Conservation (phyloP, 169 alveolate species). For the Cyclospora cayetanensis region DNA sequence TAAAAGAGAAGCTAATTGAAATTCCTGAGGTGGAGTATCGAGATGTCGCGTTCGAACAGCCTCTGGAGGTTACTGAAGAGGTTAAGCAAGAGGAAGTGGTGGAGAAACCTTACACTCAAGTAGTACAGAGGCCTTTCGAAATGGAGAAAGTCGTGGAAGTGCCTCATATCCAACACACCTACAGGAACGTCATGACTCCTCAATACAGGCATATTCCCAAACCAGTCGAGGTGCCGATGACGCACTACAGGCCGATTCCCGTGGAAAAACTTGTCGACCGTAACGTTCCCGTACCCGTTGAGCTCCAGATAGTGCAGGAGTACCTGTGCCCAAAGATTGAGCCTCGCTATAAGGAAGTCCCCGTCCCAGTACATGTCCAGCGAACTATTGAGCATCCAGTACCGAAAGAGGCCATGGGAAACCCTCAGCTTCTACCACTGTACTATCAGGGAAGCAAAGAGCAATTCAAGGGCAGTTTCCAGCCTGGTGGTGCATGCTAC, state of each 20-base stretch:
- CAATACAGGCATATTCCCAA: constrained; percentile 94
- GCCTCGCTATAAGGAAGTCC: constrained; percentile 90
- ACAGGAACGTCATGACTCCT: constrained; percentile 88
- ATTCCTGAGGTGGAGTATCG: constrained; percentile 89
- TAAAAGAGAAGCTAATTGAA: constrained; percentile 90
- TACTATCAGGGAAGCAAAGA: constrained; percentile 73
- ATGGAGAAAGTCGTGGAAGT: constrained; percentile 91
- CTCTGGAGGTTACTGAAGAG: constrained; percentile 66
- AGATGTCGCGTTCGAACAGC: constrained; percentile 78
- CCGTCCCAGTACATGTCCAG: constrained; percentile 93
- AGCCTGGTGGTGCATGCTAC: constrained; percentile 70
- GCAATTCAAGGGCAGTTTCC: constrained; percentile 53
- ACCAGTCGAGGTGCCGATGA: constrained; percentile 93
- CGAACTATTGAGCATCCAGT: constrained; percentile 92
- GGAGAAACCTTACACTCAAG: constrained; percentile 53
- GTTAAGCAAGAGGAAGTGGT: constrained; percentile 63
- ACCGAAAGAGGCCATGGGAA: constrained; percentile 84
- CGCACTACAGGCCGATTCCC: constrained; percentile 91
- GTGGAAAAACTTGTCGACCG: constrained; percentile 90
- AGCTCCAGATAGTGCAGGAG: constrained; percentile 91
- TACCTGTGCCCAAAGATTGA: constrained; percentile 90
- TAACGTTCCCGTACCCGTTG: constrained; percentile 93
- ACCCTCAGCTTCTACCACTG: constrained; percentile 75
- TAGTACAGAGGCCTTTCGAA: constrained; percentile 66
- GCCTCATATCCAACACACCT: constrained; percentile 91